Conservation (phyloP, 805 yeast species). For the Candida dendrica region DNA sequence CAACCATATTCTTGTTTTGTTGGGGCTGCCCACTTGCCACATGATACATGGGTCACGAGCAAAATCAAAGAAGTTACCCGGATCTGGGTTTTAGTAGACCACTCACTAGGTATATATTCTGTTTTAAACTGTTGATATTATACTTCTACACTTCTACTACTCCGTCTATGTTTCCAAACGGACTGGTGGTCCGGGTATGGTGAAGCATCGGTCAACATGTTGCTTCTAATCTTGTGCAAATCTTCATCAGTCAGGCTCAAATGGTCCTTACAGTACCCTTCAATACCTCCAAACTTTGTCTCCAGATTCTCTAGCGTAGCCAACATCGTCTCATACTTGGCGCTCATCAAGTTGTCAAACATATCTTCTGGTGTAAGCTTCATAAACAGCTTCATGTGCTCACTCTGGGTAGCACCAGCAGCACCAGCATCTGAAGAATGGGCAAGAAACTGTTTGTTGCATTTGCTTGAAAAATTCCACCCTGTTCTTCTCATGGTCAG, state of each 20-base stretch:
- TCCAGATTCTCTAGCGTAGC: constrained; percentile 50
- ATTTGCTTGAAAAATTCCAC: constrained; percentile 15
- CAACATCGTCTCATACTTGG: constrained; percentile 65
- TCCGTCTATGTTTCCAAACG: constrained; percentile 16
- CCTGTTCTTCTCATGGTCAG: constrained; percentile 27
- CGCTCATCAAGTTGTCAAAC: constrained; percentile 51
- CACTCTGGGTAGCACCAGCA: constrained; percentile 1
- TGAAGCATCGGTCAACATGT: constrained; percentile 18
- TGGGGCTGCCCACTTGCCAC: too few relatives aligned
- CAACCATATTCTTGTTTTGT: neutral
- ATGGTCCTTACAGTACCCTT: constrained; percentile 34
- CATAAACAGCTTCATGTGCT: constrained; percentile 2
- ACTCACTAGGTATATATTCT: too few relatives aligned
- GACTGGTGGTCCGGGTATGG: constrained; percentile 12
- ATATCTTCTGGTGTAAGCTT: constrained; percentile 35
- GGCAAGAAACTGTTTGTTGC: constrained; percentile 4
- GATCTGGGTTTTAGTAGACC: too few relatives aligned
- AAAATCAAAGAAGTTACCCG: too few relatives aligned
- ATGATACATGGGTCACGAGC: too few relatives aligned
- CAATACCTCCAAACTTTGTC: constrained; percentile 46
- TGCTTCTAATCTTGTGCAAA: constrained; percentile 26
- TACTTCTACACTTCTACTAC: too few relatives aligned
- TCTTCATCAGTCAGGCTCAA: constrained; percentile 42
- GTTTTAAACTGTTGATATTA: too few relatives aligned
- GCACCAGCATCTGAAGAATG: constrained; percentile 1